Percentiles rank a stretch among this genome's conserved stretches.
Conservation (phyloP, 2,329 filamentous ascomycete genomes). For the Cladosporium sp. region DNA sequence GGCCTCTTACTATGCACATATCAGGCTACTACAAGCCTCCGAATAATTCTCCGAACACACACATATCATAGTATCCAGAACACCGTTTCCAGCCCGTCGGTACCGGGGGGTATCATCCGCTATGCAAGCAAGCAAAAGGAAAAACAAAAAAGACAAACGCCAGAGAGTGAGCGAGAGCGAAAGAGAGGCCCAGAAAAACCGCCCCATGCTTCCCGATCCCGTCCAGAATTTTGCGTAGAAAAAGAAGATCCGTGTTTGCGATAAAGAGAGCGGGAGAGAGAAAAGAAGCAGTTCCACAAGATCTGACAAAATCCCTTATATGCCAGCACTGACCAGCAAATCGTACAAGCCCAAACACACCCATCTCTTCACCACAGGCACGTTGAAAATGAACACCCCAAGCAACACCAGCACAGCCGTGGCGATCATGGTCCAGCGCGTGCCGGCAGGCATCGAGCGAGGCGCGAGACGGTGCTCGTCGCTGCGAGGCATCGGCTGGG, state of each 20-base stretch:
- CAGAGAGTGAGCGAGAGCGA: neutral
- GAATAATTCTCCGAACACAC: neutral
- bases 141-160: neutral
- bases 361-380: constrained; percentile 13
- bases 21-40: neutral
- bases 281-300: neutral
- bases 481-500: constrained; percentile 1
- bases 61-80: constrained; percentile 5
- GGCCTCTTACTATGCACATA: neutral
- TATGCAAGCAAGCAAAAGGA: constrained; percentile 5
- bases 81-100: neutral
- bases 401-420: constrained; percentile 4
- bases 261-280: neutral
- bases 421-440: constrained; percentile 6
- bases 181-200: neutral
- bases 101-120: constrained; percentile 15
- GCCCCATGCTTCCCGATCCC: neutral
- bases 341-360: constrained; percentile 17
- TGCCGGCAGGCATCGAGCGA: neutral
- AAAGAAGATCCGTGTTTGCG: neutral
- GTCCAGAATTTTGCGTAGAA: neutral
- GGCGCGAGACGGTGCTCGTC: neutral
- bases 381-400: neutral
- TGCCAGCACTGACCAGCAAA: constrained; percentile 3
- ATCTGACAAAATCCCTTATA: neutral